Conservation (phyloP, 2,329 filamentous ascomycete genomes). For the Chaetomium sp. region DNA sequence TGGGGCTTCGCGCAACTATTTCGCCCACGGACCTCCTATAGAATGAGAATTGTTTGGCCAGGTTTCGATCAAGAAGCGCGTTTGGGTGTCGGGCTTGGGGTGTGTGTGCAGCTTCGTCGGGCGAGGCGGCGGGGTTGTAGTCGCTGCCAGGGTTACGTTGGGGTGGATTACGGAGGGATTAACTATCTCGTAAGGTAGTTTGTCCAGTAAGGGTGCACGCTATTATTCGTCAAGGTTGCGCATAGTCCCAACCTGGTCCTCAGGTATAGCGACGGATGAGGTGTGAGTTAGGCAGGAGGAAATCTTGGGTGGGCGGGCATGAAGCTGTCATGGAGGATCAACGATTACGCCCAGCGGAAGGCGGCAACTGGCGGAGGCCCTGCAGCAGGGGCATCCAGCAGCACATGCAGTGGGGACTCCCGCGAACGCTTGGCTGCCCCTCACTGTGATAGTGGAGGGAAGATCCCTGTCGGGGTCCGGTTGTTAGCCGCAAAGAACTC, state of each 20-base stretch:
- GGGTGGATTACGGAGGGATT: background rate
- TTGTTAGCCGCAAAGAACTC: conserved; percentile 1
- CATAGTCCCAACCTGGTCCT: background rate
- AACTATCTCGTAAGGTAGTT: background rate
- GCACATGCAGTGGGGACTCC: conserved; percentile 10
- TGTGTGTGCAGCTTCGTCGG: background rate
- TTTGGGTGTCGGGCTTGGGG: background rate
- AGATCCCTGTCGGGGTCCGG: conserved; percentile 2
- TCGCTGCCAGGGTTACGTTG: background rate
- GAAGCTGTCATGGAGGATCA: background rate
- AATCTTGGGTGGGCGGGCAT: background rate
- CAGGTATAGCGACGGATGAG: background rate
- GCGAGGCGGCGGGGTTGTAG: conserved; percentile 11
- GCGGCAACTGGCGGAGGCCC: conserved; percentile 13
- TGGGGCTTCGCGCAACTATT: conserved; percentile 11
- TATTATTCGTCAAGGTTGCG: background rate
- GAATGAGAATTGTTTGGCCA: background rate
- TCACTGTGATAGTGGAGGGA: background rate
- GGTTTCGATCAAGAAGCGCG: background rate
- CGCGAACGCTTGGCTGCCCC: conserved; percentile 10
- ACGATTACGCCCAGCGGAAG: background rate
- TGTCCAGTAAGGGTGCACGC: background rate
- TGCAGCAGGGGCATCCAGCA: background rate
- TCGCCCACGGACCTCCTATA: conserved; percentile 8
- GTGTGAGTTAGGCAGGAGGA: background rate